phyloP scores from a whole-genome alignment of 345 rosid species.

The Zanthoxylum bungeanum region DNA sequence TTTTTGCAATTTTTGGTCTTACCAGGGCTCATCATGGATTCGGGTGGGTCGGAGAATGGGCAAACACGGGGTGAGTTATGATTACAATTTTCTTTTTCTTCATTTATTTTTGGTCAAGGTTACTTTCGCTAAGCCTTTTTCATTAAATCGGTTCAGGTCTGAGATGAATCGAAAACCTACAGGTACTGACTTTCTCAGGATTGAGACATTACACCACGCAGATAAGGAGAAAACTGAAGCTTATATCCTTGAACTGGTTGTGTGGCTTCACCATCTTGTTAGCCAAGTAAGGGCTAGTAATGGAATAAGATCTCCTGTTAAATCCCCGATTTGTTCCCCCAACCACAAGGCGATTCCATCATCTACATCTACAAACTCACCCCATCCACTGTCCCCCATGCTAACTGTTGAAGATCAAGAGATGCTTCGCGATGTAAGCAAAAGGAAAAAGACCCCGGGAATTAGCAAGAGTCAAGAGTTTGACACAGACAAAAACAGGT shows the following conservation, averaged over 20 bases:
- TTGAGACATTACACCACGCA: constrained; percentile 95
- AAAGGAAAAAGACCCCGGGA: constrained; percentile 81
- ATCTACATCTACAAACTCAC: constrained; percentile 34
- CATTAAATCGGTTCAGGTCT: constrained; percentile 41
- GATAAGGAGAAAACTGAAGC: constrained; percentile 84
- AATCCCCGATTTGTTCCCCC: constrained; percentile 86
- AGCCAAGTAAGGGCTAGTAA: constrained; percentile 68
- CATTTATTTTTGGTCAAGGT: background rate
- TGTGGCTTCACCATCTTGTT: constrained; percentile 90
- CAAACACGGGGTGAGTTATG: constrained; percentile 81
- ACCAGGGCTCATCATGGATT: constrained; percentile 98
- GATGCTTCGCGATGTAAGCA: constrained; percentile 88
- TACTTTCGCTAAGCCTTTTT: constrained; percentile 5
- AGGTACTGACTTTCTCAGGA: constrained; percentile 72
- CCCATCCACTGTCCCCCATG: constrained; percentile 41
- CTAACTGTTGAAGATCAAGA: constrained; percentile 83
- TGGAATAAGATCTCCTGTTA: constrained; percentile 77
- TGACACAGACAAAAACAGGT: constrained; percentile 55
- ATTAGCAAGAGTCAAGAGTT: constrained; percentile 98
- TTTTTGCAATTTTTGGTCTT: constrained; percentile 17
- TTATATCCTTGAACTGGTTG: constrained; percentile 77
- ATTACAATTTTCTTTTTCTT: constrained; percentile 13
- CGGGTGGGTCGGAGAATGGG: constrained; percentile 99
- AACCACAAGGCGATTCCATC: constrained; percentile 52
- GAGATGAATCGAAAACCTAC: constrained; percentile 67